Conservation (phyloP, 306 rosid species). For the Trichosanthes cucumerina region DNA sequence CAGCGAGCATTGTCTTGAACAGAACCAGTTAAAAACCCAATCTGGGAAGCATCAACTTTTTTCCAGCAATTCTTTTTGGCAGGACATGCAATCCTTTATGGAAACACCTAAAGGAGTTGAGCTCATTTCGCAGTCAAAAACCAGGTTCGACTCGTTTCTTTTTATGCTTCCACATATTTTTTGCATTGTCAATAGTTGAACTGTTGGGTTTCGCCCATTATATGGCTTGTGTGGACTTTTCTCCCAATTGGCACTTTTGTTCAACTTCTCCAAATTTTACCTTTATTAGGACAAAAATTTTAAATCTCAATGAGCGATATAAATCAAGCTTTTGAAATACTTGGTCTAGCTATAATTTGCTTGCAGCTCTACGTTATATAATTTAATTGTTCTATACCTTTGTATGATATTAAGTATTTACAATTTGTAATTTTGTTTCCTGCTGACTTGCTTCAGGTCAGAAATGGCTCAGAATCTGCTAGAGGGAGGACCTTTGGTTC, state of each 20-base stretch:
- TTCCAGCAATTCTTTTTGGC: constrained; percentile 54
- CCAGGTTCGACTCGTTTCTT: constrained; percentile 41
- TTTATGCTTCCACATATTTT: neutral
- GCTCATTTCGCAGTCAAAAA: constrained; percentile 49
- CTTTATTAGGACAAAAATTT: neutral
- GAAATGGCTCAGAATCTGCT: constrained; percentile 48
- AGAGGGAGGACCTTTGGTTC: constrained; percentile 39
- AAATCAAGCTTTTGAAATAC: neutral
- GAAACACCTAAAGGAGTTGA: constrained; percentile 39
- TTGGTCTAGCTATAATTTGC: neutral
- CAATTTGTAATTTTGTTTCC: neutral
- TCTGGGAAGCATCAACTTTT: constrained; percentile 33
- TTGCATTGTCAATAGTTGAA: neutral
- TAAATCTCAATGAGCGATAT: neutral
- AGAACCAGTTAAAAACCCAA: constrained; percentile 10
- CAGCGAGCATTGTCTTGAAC: constrained; percentile 22
- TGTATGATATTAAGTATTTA: neutral
- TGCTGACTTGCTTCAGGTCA: constrained; percentile 32
- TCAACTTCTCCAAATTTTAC: neutral
- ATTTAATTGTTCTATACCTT: neutral
- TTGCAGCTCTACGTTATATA: neutral
- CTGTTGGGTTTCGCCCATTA: neutral
- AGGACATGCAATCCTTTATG: constrained; percentile 48
- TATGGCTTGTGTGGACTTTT: neutral
- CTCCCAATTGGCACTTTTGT: neutral